These are phyloP conservation scores for Lycium barbarum DNA, from an alignment of 257 asterid genomes.

Conservation along the genomic window DNA sequence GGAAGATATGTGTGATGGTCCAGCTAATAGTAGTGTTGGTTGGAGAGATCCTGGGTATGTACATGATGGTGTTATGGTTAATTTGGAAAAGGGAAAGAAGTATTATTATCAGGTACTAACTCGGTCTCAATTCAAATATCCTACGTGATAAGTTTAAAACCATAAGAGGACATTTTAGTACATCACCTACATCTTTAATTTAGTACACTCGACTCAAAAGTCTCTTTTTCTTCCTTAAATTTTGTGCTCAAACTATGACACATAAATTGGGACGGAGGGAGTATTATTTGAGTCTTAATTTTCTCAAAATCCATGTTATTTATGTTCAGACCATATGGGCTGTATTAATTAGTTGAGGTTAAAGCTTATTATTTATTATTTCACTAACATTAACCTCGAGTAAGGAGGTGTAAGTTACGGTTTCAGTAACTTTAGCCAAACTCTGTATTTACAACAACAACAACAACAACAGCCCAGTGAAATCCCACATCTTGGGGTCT, in stretches of 20 bases:
- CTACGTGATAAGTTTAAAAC: too few relatives aligned
- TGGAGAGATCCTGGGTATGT: conserved; percentile 98
- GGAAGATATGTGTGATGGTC: conserved; percentile 87
- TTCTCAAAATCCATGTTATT: background rate
- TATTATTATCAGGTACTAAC: conserved; percentile 69
- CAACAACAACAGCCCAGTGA: too few relatives aligned
- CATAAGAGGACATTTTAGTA: too few relatives aligned
- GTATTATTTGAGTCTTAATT: background rate
- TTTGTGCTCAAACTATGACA: too few relatives aligned
- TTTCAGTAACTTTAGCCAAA: too few relatives aligned
- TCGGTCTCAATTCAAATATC: too few relatives aligned
- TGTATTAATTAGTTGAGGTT: background rate
- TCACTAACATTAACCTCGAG: background rate
- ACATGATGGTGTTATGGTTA: conserved; percentile 80
- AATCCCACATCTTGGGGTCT: too few relatives aligned
- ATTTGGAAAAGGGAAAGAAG: conserved; percentile 65
- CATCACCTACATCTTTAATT: too few relatives aligned
- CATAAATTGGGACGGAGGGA: background rate
- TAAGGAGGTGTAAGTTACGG: background rate
- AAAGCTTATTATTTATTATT: background rate
- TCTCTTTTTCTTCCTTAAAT: too few relatives aligned
- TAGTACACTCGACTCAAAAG: too few relatives aligned
- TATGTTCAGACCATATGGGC: background rate
- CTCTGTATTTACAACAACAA: too few relatives aligned
- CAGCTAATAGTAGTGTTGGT: conserved; percentile 81